Percentiles rank a stretch among this genome's conserved stretches.
phyloP scores from a whole-genome alignment of 371 early-diverging fungal genomes.

The Batkoa obscura region DNA sequence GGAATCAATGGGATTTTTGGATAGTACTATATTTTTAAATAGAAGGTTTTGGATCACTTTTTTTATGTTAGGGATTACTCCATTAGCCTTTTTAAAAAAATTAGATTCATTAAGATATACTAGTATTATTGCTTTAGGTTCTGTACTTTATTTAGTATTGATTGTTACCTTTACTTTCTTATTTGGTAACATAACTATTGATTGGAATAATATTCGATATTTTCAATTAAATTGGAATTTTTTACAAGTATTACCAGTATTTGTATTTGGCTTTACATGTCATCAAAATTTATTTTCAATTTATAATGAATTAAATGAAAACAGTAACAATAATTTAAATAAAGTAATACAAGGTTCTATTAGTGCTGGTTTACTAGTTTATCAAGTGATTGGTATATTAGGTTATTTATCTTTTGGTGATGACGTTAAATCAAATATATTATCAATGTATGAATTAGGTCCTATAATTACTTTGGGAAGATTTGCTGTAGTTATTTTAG shows the following conservation, averaged over 20 bases:
- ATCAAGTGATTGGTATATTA: constrained; percentile 75
- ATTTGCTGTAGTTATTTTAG: constrained; percentile 74
- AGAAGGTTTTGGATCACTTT: constrained; percentile 75
- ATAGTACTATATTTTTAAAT: constrained; percentile 20
- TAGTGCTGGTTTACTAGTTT: constrained; percentile 55
- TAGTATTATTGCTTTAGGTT: constrained; percentile 71
- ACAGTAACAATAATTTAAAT: constrained; percentile 38
- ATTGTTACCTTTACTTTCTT: constrained; percentile 70
- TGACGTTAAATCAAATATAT: constrained; percentile 69
- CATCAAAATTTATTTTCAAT: constrained; percentile 92
- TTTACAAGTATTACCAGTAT: constrained; percentile 78
- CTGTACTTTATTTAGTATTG: constrained; percentile 74
- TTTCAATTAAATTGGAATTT: constrained; percentile 39
- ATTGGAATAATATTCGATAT: constrained; percentile 23
- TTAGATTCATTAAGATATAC: constrained; percentile 93
- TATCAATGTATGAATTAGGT: constrained; percentile 59
- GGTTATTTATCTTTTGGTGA: constrained; percentile 95
- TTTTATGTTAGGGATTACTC: constrained; percentile 46
- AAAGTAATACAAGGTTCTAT: constrained; percentile 54
- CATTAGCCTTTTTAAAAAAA: constrained; percentile 60
- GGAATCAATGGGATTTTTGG: constrained; percentile 9
- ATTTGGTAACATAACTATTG: constrained; percentile 21
- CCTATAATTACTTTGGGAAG: constrained; percentile 67
- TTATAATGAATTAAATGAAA: constrained; percentile 79
- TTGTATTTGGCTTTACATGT: constrained; percentile 96